Evolutionary conservation across 768 basidiomycete species (phyloP), one percentile per base, ranked within the genome.

Genomic region (Phanerochaete sordida): DNA sequence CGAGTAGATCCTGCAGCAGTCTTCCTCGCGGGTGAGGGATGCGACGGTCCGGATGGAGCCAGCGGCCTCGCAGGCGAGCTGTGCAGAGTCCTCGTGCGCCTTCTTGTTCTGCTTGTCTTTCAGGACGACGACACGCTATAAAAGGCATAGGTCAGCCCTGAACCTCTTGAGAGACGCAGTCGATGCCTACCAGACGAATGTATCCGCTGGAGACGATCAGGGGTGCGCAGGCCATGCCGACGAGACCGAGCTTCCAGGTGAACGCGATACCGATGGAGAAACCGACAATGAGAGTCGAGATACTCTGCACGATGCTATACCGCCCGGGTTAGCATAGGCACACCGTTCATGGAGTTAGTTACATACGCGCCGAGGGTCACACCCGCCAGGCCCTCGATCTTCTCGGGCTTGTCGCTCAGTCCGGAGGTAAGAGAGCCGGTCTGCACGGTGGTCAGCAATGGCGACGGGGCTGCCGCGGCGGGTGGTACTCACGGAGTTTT

Each of bases 21-120:
- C 91, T 27, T 86, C 81, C 69, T 97, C 95, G 26, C 95, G 79
- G 0, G 93, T 95, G 43, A 97, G 78, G 0, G 87, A 80, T 11
- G 94, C 93, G 27, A 97, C 95, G 2, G 95, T 96, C 43, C 91
- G 84, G 65, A 97, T 95, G 13, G 95, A 80, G 12, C 82, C 88
- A 28, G 93, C 92, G 39, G 93, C 93, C 73, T 97, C 95, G 65
- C 93, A 94, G 39, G 95, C 94, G 23, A 95, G 70, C 59, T 95
- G 93, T 6, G 94, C 91, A 26, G 90, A 91, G 2, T 72, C 72
- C 65, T 87, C 90, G 68, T 97, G 92, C 0, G 86, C 77, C 65
- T 79, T 79, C 74, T 92, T 93, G 78, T 92, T 93, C 64, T 77
- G 72, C 67, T 90, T 84, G 68, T 91, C 93, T 70, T 95, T 95